Conservation (phyloP, 2,329 filamentous ascomycete genomes). For the Drechslerella dactyloides region DNA sequence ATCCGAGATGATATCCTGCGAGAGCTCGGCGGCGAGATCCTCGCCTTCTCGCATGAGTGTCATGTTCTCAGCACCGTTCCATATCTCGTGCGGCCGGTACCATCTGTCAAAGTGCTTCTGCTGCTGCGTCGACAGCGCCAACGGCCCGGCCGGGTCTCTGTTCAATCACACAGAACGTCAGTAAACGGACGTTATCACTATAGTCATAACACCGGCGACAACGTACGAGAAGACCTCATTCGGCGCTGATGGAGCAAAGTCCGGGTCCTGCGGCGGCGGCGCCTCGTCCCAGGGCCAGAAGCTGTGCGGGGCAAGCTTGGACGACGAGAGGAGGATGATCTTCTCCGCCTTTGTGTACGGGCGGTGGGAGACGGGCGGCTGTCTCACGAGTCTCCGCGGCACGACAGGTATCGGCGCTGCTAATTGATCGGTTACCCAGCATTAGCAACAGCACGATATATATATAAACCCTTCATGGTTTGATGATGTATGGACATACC, state of each 20-base stretch:
- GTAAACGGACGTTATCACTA: slow-evolving; percentile 21
- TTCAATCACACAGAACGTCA: slow-evolving; percentile 51
- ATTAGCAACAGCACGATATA: not conserved
- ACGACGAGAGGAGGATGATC: slow-evolving; percentile 76
- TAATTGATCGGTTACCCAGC: not conserved
- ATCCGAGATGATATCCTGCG: slow-evolving; percentile 94
- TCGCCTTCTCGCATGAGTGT: slow-evolving; percentile 66
- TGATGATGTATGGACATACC: not conserved
- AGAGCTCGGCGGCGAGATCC: slow-evolving; percentile 71
- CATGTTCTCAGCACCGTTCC: slow-evolving; percentile 57
- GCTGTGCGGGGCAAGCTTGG: slow-evolving; percentile 78
- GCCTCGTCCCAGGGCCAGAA: slow-evolving; percentile 83
- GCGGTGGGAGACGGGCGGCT: slow-evolving; percentile 56
- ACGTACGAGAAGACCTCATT: slow-evolving; percentile 70
- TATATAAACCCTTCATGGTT: not conserved
- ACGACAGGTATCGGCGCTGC: not conserved
- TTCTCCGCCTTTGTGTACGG: slow-evolving; percentile 73
- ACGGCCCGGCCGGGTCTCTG: slow-evolving; percentile 72
- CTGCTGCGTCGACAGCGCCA: slow-evolving; percentile 75
- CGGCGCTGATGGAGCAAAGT: slow-evolving; percentile 58
- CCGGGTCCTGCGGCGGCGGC: slow-evolving; percentile 69
- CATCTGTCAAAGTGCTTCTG: slow-evolving; percentile 78
- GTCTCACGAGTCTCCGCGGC: slow-evolving; percentile 5
- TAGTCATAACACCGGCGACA: slow-evolving; percentile 4
- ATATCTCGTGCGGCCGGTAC: slow-evolving; percentile 75